Base-by-base conservation (phyloP, 2,329 filamentous ascomycete species). In the Verticillium longisporum region DNA sequence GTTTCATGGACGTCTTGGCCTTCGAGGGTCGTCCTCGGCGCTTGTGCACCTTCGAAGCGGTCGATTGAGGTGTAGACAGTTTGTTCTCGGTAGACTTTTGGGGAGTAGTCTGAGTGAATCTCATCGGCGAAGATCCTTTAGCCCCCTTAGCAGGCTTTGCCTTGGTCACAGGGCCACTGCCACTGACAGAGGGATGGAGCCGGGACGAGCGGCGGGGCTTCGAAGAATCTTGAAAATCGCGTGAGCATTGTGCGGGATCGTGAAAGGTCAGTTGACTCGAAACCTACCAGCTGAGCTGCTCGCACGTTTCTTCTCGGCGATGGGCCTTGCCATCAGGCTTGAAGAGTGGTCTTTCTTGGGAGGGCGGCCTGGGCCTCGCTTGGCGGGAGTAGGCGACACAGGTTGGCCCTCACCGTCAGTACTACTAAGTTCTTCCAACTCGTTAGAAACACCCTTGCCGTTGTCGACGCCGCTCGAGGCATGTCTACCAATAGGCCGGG, bases 161-260 rank as follows among this genome's bases (percentile, higher is more conserved):
- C 57, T 54, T 61, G 57, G 63, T 26, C 31, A 66, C 67, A 37
- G 63, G 53, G 32, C 60, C 67, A 10, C 64, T 62, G 32, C 64
- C 11, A 55, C 38, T 33, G 31, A 3, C 45, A 11, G 45, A 50
- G n/a, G 45, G 5, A 10, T 5, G 45, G 11, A 50, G 3, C 4
- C 45, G 45, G n/a, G 45, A 21, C n/a, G 45, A 50, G n/a, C 45
- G 45, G 7, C 45, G 45, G 7, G n/a, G 45, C 18, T 50, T 18
- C n/a, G 45, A 21, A 26, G 45, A 7, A 1, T 4, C 18, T 50
- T n/a, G 7, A 21, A 10, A 50, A 10, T 18, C n/a, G 26, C 26
- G 15, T 41, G 6, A 41, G 38, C 38, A 41, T n/a, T 41, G 6
- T 41, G 14, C 38, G 11, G 26, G 26, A 26, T 26, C 26, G 26